These are phyloP conservation scores for Cairneyella variabilis DNA, from an alignment of 495 filamentous ascomycete species.

Conservation along the genomic window DNA sequence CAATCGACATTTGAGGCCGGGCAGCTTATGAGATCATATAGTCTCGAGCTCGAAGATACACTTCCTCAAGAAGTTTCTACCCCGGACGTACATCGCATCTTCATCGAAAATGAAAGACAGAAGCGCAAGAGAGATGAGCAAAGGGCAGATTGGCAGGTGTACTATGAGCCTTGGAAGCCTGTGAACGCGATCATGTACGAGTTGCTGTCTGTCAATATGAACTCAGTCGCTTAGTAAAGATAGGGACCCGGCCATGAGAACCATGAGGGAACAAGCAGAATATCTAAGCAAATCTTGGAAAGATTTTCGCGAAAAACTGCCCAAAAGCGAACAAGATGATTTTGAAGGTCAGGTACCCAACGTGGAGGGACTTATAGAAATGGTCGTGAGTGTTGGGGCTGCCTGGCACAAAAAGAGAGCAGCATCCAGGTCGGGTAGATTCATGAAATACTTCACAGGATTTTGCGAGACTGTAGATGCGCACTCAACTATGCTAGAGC, in stretches of 20 bases:
- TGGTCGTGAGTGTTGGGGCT: neutral
- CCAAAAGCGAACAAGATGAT: neutral
- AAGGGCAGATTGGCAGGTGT: neutral
- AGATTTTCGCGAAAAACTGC: neutral
- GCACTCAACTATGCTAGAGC: conserved; percentile 2
- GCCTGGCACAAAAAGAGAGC: neutral
- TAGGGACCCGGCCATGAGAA: neutral
- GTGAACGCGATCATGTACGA: neutral
- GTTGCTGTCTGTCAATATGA: neutral
- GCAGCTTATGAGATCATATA: conserved; percentile 1
- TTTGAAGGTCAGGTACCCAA: neutral
- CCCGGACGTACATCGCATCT: neutral
- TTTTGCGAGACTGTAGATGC: conserved; percentile 2
- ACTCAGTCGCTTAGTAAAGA: neutral
- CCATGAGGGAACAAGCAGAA: neutral
- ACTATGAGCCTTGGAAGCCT: neutral
- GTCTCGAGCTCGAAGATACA: neutral
- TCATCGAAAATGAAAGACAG: neutral
- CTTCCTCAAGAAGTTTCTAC: neutral
- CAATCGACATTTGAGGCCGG: neutral
- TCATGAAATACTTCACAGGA: conserved; percentile 1
- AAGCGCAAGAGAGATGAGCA: neutral
- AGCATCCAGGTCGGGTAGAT: neutral
- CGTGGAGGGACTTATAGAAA: neutral
- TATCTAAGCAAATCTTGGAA: neutral